Evolutionary conservation across 768 basidiomycete genomes (phyloP).

Genomic region (Tricholomella constricta): DNA sequence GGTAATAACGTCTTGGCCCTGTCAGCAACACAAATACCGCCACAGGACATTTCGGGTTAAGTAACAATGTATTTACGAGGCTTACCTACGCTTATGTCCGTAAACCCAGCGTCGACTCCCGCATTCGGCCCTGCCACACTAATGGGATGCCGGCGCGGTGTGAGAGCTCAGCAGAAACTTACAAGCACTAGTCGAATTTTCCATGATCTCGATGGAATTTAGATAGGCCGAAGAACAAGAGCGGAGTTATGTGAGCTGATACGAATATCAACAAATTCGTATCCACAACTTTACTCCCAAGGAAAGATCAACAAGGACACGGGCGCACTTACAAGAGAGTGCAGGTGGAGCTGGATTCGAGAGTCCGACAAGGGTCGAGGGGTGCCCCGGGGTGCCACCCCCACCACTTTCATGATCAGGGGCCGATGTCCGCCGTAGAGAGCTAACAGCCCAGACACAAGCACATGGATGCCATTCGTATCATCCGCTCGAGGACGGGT

Average conservation of each 20-base stretch:
- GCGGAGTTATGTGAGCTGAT: neutral
- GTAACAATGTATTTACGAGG: neutral
- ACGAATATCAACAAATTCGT: neutral
- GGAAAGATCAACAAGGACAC: neutral
- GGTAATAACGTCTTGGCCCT: neutral
- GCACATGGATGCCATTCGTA: slow-evolving; percentile 1
- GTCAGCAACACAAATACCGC: neutral
- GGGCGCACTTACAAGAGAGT: neutral
- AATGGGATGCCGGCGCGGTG: neutral
- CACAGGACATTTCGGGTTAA: neutral
- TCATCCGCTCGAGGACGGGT: neutral
- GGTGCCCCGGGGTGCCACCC: slow-evolving; percentile 3
- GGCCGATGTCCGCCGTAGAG: neutral
- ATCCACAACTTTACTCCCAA: neutral
- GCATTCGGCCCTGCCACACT: neutral
- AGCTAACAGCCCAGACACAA: neutral
- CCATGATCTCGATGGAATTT: neutral
- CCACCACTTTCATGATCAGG: neutral
- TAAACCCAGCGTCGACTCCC: neutral
- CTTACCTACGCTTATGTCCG: slow-evolving; percentile 3
- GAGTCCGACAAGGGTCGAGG: neutral
- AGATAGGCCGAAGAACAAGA: too few relatives aligned
- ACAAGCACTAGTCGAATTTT: neutral
- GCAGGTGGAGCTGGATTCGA: neutral
- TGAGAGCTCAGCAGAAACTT: neutral